A percentile compares a stretch with the other conserved stretches of the same genome.
phyloP scores from a whole-genome alignment of 2,329 filamentous ascomycete species.

The Paraphaeosphaeria sporulosa region DNA sequence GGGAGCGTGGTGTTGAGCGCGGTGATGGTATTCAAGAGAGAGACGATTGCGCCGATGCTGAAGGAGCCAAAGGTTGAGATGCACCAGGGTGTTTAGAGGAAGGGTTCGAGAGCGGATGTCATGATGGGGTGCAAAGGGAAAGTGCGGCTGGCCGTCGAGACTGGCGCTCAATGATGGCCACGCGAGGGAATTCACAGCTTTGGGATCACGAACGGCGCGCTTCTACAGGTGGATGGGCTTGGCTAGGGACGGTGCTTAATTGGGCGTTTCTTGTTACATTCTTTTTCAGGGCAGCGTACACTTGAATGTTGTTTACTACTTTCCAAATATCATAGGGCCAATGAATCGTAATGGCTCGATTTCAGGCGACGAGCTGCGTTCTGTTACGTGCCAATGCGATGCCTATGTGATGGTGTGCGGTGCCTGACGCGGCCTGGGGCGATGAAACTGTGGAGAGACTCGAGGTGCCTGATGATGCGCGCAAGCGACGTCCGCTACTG shows the following conservation, averaged over 20 bases:
- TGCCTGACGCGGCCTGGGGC: constrained; percentile 6
- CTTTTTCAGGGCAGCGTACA: not conserved
- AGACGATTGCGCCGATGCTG: constrained; percentile 18
- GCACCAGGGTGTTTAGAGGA: constrained; percentile 49
- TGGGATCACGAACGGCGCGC: not conserved
- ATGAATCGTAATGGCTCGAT: constrained; percentile 10
- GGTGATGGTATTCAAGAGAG: constrained; percentile 36
- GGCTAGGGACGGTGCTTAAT: not conserved
- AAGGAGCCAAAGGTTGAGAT: constrained; percentile 45
- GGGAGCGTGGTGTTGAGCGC: constrained; percentile 45
- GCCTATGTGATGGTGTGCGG: not conserved
- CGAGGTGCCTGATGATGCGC: not conserved
- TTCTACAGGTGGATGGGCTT: not conserved
- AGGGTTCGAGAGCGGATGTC: not conserved
- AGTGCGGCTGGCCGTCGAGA: constrained; percentile 36
- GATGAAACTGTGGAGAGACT: constrained; percentile 20
- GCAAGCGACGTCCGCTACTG: not conserved
- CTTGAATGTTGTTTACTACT: not conserved
- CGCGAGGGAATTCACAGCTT: not conserved
- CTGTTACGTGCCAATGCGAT: not conserved
- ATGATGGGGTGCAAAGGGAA: constrained; percentile 4
- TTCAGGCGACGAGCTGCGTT: not conserved
- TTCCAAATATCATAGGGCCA: not conserved
- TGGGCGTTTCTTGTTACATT: constrained; percentile 1
- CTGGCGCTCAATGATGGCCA: constrained; percentile 51